Percentiles rank a stretch among this genome's conserved stretches.
These are phyloP conservation scores for Talaromyces sp. DNA, from an alignment of 2,329 filamentous ascomycete genomes.

Conservation along the genomic window DNA sequence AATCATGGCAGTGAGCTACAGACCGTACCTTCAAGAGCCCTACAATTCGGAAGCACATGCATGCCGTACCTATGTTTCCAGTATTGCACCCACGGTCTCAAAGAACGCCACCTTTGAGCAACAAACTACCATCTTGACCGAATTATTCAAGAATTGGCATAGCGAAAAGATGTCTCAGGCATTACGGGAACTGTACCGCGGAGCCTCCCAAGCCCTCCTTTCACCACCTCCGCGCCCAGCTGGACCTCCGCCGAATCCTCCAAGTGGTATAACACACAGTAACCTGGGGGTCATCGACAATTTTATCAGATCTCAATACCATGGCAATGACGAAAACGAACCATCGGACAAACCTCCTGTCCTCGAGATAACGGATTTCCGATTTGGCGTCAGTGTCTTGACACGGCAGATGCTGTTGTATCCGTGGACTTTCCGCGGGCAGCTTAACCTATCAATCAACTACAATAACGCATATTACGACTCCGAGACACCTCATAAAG, in stretches of 20 bases:
- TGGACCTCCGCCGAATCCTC: slow-evolving; percentile 14
- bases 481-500: background rate
- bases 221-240: background rate
- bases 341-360: background rate
- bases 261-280: slow-evolving; percentile 15
- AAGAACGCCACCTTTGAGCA: slow-evolving; percentile 10
- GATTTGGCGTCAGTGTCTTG: slow-evolving; percentile 18
- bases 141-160: slow-evolving; percentile 14
- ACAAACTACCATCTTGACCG: slow-evolving; percentile 5
- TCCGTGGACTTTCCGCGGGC: slow-evolving; percentile 16
- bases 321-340: background rate
- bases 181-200: slow-evolving; percentile 12
- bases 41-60: slow-evolving; percentile 16
- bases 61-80: slow-evolving; percentile 16
- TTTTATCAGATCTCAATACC: slow-evolving; percentile 5
- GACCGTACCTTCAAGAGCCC: slow-evolving; percentile 13
- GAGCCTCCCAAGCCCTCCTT: slow-evolving; percentile 9
- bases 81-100: slow-evolving; percentile 11
- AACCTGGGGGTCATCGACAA: slow-evolving; percentile 16
- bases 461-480: slow-evolving; percentile 18
- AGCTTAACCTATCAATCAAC: slow-evolving; percentile 16
- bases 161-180: slow-evolving; percentile 7
- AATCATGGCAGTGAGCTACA: slow-evolving; percentile 18
- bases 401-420: slow-evolving; percentile 18
- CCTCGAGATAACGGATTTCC: slow-evolving; percentile 9